Evolutionary conservation across 352 stramenopile genomes (phyloP).

Genomic region (Phytophthora uliginosa): DNA sequence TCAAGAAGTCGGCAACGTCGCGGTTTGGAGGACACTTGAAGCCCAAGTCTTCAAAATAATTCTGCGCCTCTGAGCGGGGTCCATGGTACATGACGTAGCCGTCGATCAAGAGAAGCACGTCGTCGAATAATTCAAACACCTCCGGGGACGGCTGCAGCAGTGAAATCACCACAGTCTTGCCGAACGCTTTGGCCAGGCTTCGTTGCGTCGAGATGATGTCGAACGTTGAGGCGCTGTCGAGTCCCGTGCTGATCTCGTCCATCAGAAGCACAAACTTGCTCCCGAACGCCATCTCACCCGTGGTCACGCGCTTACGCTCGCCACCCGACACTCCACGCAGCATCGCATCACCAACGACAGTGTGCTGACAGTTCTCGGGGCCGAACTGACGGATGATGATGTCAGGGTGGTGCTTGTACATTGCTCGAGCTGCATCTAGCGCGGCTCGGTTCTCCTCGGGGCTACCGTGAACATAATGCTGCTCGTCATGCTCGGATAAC

Average conservation of each 20-base stretch:
- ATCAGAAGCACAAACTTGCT: slow-evolving; percentile 33
- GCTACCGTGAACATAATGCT: slow-evolving; percentile 34
- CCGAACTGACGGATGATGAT: slow-evolving; percentile 24
- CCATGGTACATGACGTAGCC: slow-evolving; percentile 88
- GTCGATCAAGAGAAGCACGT: slow-evolving; percentile 89
- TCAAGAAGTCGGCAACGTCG: slow-evolving; percentile 56
- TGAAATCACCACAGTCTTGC: slow-evolving; percentile 65
- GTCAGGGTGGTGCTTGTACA: slow-evolving; percentile 34
- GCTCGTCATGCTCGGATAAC: slow-evolving; percentile 12
- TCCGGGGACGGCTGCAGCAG: slow-evolving; percentile 92
- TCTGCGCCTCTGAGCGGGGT: slow-evolving; percentile 57
- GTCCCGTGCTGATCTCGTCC: slow-evolving; percentile 34
- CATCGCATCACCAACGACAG: slow-evolving; percentile 84
- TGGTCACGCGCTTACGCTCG: slow-evolving; percentile 54
- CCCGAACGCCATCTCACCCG: slow-evolving; percentile 29
- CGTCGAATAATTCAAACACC: slow-evolving; percentile 93
- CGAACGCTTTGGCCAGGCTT: slow-evolving; percentile 41
- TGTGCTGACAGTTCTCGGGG: slow-evolving; percentile 35
- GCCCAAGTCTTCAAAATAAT: slow-evolving; percentile 84
- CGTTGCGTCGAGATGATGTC: slow-evolving; percentile 48
- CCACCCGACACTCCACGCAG: slow-evolving; percentile 66
- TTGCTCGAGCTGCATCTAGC: slow-evolving; percentile 10
- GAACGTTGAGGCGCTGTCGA: slow-evolving; percentile 33
- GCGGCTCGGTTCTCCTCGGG: slow-evolving; percentile 37
- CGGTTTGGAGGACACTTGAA: slow-evolving; percentile 50